These are phyloP conservation scores for Gracilaria caudata DNA, from an alignment of 23 red algal genomes.

Conservation along the genomic window DNA sequence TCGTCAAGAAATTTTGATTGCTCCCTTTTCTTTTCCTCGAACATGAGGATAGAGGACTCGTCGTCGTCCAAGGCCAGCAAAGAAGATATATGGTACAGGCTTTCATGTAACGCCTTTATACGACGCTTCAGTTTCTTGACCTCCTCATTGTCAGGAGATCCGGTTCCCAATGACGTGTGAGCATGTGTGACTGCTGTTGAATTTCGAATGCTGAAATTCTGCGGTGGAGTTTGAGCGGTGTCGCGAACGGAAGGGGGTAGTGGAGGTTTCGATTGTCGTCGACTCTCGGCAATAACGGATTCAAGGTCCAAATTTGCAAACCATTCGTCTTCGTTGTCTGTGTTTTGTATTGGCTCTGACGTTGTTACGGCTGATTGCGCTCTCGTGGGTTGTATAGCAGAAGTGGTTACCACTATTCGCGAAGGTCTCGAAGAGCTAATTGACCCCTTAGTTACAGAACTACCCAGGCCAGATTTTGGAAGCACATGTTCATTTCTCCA, in stretches of 20 bases:
- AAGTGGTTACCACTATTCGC: neutral
- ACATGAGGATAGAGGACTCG: constrained; percentile 13
- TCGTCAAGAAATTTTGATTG: constrained; percentile 37
- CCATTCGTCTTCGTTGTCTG: constrained; percentile 51
- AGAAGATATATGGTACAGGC: constrained; percentile 54
- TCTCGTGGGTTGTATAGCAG: neutral
- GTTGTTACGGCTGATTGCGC: neutral
- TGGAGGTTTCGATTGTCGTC: constrained; percentile 5
- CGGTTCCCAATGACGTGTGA: constrained; percentile 4
- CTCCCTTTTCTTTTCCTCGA: constrained; percentile 25
- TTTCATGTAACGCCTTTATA: constrained; percentile 44
- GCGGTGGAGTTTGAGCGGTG: neutral
- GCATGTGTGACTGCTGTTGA: neutral
- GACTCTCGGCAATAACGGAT: constrained; percentile 41
- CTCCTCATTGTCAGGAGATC: constrained; percentile 5
- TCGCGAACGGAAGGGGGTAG: neutral
- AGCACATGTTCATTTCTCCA: neutral
- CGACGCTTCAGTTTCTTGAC: constrained; percentile 46
- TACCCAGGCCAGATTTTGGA: neutral
- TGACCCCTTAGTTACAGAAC: neutral
- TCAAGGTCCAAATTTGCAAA: constrained; percentile 52
- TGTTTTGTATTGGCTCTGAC: neutral
- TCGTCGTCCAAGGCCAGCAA: constrained; percentile 49
- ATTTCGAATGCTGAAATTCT: neutral
- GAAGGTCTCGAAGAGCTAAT: neutral